Evolutionary conservation across 768 basidiomycete genomes (phyloP).

Genomic region (Rhizopogon sp.): DNA sequence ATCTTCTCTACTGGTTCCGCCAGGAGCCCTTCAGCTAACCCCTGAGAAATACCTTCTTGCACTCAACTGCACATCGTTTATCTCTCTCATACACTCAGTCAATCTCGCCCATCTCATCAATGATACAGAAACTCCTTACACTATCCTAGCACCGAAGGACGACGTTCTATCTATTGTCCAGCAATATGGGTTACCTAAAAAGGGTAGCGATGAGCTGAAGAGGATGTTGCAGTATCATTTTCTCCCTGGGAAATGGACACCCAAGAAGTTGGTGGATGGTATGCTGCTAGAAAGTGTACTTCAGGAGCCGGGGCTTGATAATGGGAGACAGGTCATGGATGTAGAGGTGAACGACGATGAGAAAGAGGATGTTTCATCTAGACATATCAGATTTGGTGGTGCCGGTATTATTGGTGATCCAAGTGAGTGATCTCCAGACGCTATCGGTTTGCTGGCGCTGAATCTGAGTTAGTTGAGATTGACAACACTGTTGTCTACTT

Average conservation of each 20-base stretch:
- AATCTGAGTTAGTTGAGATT: conserved; percentile 47
- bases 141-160: conserved; percentile 89
- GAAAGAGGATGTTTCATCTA: conserved; percentile 40
- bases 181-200: conserved; percentile 48
- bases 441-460: conserved; percentile 7
- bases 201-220: conserved; percentile 65
- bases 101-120: conserved; percentile 69
- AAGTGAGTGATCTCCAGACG: conserved; percentile 40
- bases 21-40: conserved; percentile 71
- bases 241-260: conserved; percentile 73
- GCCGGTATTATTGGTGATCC: conserved; percentile 74
- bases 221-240: conserved; percentile 86
- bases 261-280: conserved; percentile 64
- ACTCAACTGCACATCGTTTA: conserved; percentile 87
- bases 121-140: conserved; percentile 63
- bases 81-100: conserved; percentile 82
- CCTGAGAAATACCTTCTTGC: conserved; percentile 94
- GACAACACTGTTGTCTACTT: conserved; percentile 87
- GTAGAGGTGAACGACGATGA: conserved; percentile 55
- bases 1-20: conserved; percentile 75
- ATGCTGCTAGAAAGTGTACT: conserved; percentile 80
- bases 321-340: conserved; percentile 64
- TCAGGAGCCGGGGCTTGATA: conserved; percentile 61
- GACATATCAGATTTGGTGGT: conserved; percentile 75
- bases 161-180: conserved; percentile 67